Conservation (phyloP, 2,329 filamentous ascomycete genomes). For the Diaporthe citri region DNA sequence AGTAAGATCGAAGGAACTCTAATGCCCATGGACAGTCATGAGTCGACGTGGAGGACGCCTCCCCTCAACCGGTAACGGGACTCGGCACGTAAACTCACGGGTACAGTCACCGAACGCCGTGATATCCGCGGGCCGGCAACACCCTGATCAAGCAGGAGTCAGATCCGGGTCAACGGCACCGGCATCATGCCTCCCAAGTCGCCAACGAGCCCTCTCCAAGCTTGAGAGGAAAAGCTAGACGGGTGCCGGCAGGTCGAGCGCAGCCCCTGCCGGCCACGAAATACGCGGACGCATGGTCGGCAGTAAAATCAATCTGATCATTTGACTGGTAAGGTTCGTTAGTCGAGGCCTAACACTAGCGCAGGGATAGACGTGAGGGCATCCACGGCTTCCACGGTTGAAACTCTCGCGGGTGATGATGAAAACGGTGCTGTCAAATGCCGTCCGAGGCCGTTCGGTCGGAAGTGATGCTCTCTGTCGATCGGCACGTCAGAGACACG, state of each 20-base stretch:
- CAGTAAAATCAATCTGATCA: neutral
- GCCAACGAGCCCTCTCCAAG: neutral
- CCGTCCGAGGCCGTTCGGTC: neutral
- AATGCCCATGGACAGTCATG: neutral
- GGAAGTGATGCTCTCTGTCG: neutral
- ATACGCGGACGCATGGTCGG: neutral
- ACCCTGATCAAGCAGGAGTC: neutral
- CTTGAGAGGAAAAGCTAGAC: conserved; percentile 3
- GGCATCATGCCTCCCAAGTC: neutral
- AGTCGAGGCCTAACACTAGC: conserved; percentile 9
- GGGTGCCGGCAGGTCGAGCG: neutral
- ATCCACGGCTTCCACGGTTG: neutral
- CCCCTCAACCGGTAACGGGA: neutral
- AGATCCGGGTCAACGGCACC: neutral
- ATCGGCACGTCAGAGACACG: neutral
- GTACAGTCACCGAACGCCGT: conserved; percentile 1
- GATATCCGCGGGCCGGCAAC: neutral
- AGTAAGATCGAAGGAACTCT: conserved; percentile 3
- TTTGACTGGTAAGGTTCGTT: conserved; percentile 4
- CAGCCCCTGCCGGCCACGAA: neutral
- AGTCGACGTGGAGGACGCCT: neutral
- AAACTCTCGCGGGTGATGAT: neutral
- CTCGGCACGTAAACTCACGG: neutral
- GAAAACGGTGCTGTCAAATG: neutral
- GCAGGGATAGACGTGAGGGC: neutral